phyloP scores from a whole-genome alignment of 2,329 filamentous ascomycete species.

The Penicillium olsonii region DNA sequence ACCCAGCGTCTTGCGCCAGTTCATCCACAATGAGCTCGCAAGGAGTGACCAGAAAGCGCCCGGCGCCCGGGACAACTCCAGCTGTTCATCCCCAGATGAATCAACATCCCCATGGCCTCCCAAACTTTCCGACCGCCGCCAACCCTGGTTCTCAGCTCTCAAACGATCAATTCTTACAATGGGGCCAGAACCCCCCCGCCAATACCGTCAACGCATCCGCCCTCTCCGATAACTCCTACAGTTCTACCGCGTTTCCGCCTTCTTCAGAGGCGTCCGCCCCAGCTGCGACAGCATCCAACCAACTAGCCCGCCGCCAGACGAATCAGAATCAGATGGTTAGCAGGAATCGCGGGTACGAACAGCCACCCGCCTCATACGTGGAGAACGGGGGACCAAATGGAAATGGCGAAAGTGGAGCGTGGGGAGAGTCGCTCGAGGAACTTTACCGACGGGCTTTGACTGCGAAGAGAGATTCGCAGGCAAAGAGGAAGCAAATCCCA shows the following conservation, averaged over 20 bases:
- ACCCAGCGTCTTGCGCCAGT: slow-evolving; percentile 3
- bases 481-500: slow-evolving; percentile 92
- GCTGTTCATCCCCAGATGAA: slow-evolving; percentile 58
- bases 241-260: slow-evolving; percentile 34
- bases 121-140: slow-evolving; percentile 44
- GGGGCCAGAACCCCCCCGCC: slow-evolving; percentile 50
- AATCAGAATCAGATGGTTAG: slow-evolving; percentile 34
- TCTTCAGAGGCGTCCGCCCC: slow-evolving; percentile 55
- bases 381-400: slow-evolving; percentile 27
- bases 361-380: slow-evolving; percentile 30
- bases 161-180: slow-evolving; percentile 58
- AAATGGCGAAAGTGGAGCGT: slow-evolving; percentile 41
- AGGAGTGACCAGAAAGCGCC: slow-evolving; percentile 64
- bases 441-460: slow-evolving; percentile 77
- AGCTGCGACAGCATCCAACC: slow-evolving; percentile 42
- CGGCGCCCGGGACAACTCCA: slow-evolving; percentile 72
- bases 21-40: slow-evolving; percentile 41
- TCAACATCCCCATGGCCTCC: slow-evolving; percentile 54
- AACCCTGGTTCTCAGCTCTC: slow-evolving; percentile 47
- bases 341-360: slow-evolving; percentile 42
- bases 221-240: slow-evolving; percentile 46
- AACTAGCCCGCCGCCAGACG: slow-evolving; percentile 42
- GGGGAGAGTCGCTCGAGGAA: slow-evolving; percentile 69
- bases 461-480: slow-evolving; percentile 83
- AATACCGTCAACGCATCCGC: slow-evolving; percentile 30